Percentiles rank a stretch among this genome's conserved stretches.
phyloP scores from a whole-genome alignment of 2,329 filamentous ascomycete species.

The Aplosporella prunicola region DNA sequence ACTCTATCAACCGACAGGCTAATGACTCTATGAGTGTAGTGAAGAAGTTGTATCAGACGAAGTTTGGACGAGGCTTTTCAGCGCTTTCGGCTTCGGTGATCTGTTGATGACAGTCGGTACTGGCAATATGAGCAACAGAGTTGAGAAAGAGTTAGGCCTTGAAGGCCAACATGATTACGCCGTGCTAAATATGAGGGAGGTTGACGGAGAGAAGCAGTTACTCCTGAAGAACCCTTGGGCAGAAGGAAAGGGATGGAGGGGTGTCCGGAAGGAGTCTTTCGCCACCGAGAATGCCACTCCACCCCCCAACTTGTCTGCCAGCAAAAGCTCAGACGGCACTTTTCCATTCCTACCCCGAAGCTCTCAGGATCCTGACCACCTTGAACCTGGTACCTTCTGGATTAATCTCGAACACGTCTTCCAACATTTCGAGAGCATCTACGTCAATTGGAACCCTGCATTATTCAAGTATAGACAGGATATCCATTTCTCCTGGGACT shows the following conservation, averaged over 20 bases:
- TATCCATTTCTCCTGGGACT: slow-evolving; percentile 78
- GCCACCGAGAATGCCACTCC: background rate
- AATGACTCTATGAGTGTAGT: slow-evolving; percentile 33
- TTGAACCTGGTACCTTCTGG: slow-evolving; percentile 76
- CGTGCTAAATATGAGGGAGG: slow-evolving; percentile 67
- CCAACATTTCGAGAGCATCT: slow-evolving; percentile 91
- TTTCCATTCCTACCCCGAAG: background rate
- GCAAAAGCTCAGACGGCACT: background rate
- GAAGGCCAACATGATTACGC: slow-evolving; percentile 92
- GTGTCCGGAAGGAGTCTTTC: slow-evolving; percentile 21
- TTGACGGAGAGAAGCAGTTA: slow-evolving; percentile 54
- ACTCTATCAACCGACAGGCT: slow-evolving; percentile 7
- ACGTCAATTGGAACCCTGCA: slow-evolving; percentile 91
- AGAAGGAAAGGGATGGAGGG: slow-evolving; percentile 66
- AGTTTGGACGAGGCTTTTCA: slow-evolving; percentile 69
- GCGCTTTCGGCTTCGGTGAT: slow-evolving; percentile 66
- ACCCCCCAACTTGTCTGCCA: no score
- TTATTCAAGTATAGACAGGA: slow-evolving; percentile 77
- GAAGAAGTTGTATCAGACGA: slow-evolving; percentile 68
- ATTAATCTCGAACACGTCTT: slow-evolving; percentile 79
- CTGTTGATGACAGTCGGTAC: slow-evolving; percentile 87
- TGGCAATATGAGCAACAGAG: slow-evolving; percentile 64
- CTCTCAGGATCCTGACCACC: slow-evolving; percentile 16
- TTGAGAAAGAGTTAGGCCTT: slow-evolving; percentile 72
- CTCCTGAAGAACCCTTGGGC: slow-evolving; percentile 96